Conservation (phyloP, 2,329 filamentous ascomycete species). For the Phialemoniopsis sp. region DNA sequence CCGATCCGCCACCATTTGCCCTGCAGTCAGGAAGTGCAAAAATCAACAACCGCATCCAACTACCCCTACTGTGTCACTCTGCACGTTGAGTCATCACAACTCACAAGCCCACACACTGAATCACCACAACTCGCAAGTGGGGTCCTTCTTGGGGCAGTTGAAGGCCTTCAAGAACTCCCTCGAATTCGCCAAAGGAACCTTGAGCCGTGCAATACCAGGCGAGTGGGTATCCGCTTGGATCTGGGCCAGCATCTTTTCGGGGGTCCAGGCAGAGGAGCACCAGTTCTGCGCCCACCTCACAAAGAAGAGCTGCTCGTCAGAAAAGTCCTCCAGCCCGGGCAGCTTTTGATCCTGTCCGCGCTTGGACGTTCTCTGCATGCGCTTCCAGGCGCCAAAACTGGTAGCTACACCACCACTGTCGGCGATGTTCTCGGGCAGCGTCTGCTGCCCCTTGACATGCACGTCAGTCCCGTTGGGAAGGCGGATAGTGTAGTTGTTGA, state of each 20-base stretch:
- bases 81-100: no score
- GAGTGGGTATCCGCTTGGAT: constrained; percentile 53
- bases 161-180: constrained; percentile 65
- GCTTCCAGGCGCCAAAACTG: constrained; percentile 58
- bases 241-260: no score
- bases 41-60: no score
- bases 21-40: no score
- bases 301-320: constrained; percentile 67
- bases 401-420: constrained; percentile 61
- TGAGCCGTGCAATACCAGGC: constrained; percentile 56
- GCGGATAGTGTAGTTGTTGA: constrained; percentile 51
- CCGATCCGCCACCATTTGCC: no score
- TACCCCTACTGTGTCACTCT: no score
- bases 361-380: no score
- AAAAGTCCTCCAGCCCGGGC: constrained; percentile 61
- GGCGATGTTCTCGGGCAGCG: constrained; percentile 62
- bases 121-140: constrained; percentile 65
- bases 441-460: constrained; percentile 59
- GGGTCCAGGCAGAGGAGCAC: constrained; percentile 49
- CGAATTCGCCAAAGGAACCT: constrained; percentile 64
- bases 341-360: constrained; percentile 47
- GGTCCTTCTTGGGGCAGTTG: constrained; percentile 59
- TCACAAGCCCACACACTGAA: no score
- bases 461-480: constrained; percentile 48
- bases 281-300: constrained; percentile 61